Conservation (phyloP, 2,329 filamentous ascomycete genomes). For the Podosphaera xanthii region DNA sequence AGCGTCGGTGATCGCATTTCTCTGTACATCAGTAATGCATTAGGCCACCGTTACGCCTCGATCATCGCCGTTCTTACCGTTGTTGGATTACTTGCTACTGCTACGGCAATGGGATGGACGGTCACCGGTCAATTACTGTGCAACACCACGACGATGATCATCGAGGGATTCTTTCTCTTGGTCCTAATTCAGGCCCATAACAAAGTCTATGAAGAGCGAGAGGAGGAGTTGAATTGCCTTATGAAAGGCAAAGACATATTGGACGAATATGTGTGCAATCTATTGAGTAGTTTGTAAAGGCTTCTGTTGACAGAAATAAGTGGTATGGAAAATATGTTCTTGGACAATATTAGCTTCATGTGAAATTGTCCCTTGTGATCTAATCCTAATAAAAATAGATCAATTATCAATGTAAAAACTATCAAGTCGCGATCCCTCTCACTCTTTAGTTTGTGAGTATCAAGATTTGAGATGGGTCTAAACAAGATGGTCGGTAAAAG, state of each 20-base stretch:
- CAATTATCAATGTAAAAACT: no score
- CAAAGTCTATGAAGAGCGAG: neutral
- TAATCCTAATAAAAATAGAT: no score
- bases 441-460: no score
- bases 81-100: constrained; percentile 1
- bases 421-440: no score
- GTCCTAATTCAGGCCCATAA: constrained; percentile 4
- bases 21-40: neutral
- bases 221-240: neutral
- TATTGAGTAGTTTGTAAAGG: neutral
- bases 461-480: no score
- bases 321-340: no score
- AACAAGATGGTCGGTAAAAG: no score
- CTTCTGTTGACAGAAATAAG: no score
- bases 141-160: constrained; percentile 5
- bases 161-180: constrained; percentile 4
- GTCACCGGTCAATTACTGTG: constrained; percentile 4
- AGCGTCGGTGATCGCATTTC: neutral
- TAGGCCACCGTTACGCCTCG: neutral
- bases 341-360: no score
- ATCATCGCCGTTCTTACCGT: neutral
- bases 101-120: constrained; percentile 2
- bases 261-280: neutral
- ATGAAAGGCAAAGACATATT: neutral
- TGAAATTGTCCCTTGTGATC: no score